phyloP scores from a whole-genome alignment of 805 yeast genomes.

The Grigorovia transvaalensis region DNA sequence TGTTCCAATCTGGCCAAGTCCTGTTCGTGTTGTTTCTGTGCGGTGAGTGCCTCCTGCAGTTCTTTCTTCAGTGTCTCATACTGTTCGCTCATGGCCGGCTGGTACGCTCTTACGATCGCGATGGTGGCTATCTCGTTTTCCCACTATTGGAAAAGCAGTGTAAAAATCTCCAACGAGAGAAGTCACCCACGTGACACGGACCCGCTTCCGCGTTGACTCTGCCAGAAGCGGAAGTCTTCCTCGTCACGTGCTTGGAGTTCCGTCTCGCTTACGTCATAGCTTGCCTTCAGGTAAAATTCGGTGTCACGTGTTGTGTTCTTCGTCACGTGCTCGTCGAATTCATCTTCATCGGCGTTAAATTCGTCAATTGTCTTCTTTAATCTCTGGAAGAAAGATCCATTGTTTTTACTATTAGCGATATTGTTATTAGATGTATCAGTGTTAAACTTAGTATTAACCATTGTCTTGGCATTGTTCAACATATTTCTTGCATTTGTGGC shows the following conservation, averaged over 20 bases:
- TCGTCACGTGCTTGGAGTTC: slow-evolving; percentile 15
- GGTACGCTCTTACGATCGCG: too few relatives aligned
- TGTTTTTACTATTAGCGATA: not conserved
- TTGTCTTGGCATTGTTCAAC: slow-evolving; percentile 25
- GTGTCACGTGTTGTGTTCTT: slow-evolving; percentile 9
- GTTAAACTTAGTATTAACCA: slow-evolving; percentile 2
- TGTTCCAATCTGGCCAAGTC: slow-evolving; percentile 61
- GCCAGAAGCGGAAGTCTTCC: slow-evolving; percentile 6
- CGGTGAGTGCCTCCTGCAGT: slow-evolving; percentile 50
- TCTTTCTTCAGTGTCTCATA: slow-evolving; percentile 40
- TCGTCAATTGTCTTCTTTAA: slow-evolving; percentile 25
- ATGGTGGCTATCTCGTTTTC: slow-evolving; percentile 9
- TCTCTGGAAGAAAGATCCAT: slow-evolving; percentile 11
- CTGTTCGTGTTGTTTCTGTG: slow-evolving; percentile 56
- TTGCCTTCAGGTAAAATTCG: slow-evolving; percentile 19
- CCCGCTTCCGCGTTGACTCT: not conserved
- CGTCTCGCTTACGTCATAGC: slow-evolving; percentile 21
- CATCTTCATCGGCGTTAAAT: slow-evolving; percentile 24
- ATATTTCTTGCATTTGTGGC: slow-evolving; percentile 12
- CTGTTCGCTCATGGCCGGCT: slow-evolving; percentile 45
- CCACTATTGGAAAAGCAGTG: not conserved
- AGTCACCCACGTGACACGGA: not conserved
- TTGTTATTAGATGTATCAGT: not conserved
- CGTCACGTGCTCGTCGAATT: slow-evolving; percentile 17
- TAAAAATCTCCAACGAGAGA: too few relatives aligned